Evolutionary conservation across 1,284 basidiomycete species (phyloP), one percentile per base, ranked within the genome.

Genomic region (Ustilago bromivora): DNA sequence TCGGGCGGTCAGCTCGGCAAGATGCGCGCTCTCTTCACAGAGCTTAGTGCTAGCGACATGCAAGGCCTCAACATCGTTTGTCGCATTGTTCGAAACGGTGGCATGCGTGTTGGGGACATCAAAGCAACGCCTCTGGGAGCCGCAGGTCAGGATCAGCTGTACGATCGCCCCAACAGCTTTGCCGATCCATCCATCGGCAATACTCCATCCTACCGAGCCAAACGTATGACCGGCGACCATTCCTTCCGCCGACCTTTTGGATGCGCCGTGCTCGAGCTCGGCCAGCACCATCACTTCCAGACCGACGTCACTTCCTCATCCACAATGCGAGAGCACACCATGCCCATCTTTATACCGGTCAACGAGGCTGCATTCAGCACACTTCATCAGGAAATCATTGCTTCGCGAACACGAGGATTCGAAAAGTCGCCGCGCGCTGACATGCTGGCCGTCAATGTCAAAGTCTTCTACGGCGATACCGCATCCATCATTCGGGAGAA

Each of bases 331-430:
- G 95, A 97, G 83, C 89, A 94, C 80, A 90, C 90, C 3, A 95
- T 98, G 92, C 93, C 93, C 0, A 97, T 98, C 70, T 96, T 91
- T 80, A 89, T 92, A 0, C 93, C 96, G 0, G 72, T 78, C 19
- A 93, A 93, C 80, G 96, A 98, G 85, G 90, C 91, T 1, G 90
- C 91, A 19, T 98, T 97, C 85, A 94, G 94, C 8, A 96, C 93
- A 87, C 89, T 98, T 49, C 96, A 98, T 86, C 94, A 98, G 87
- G 95, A 95, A 85, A 94, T 99, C 85, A 93, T 98, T 73, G 91
- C 91, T 19, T 90, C 90, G 68, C 92, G 94, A 66, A 88, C 88
- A 15, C 92, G 91, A 83, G 93, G 95, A 79, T 95, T 91, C 80
- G 93, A 94, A 82, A 94, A 93, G 83, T 94, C 93, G 2, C 83